Evolutionary conservation across 2,329 filamentous ascomycete species (phyloP).

Genomic region (Myriangium duriaei): DNA sequence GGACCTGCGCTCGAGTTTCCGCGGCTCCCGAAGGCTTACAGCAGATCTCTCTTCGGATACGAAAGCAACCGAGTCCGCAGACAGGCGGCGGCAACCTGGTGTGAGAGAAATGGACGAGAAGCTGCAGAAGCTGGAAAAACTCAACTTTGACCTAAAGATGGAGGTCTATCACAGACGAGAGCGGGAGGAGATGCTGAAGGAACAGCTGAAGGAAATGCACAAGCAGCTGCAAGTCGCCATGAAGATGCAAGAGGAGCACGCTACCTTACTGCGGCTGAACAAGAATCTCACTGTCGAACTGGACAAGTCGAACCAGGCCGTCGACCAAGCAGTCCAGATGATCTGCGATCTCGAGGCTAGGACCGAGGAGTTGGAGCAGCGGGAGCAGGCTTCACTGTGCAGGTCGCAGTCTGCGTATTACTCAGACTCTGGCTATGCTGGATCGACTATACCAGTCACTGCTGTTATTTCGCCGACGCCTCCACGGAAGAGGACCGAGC

Average conservation of each 20-base stretch:
- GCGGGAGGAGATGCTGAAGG: slow-evolving; percentile 47
- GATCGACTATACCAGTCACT: neutral
- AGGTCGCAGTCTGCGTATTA: slow-evolving; percentile 2
- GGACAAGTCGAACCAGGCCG: slow-evolving; percentile 55
- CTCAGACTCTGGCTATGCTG: slow-evolving; percentile 8
- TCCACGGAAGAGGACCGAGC: neutral
- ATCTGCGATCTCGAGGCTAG: slow-evolving; percentile 52
- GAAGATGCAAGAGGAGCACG: slow-evolving; percentile 26
- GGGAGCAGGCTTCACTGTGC: neutral
- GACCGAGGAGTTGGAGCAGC: slow-evolving; percentile 17
- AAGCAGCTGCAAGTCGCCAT: slow-evolving; percentile 32
- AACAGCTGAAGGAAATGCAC: slow-evolving; percentile 43
- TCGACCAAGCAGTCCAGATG: slow-evolving; percentile 58
- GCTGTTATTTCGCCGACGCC: slow-evolving; percentile 3
- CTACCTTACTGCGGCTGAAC: slow-evolving; percentile 45
- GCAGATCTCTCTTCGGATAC: neutral
- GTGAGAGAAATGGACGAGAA: slow-evolving; percentile 58
- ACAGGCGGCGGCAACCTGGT: slow-evolving; percentile 32
- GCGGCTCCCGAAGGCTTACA: slow-evolving; percentile 15
- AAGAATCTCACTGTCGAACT: slow-evolving; percentile 47
- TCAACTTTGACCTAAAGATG: slow-evolving; percentile 66
- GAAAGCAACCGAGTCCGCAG: slow-evolving; percentile 9
- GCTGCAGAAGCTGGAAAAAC: slow-evolving; percentile 56
- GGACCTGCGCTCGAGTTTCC: slow-evolving; percentile 17
- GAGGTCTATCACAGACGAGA: slow-evolving; percentile 59